Evolutionary conservation across 371 early-diverging fungal species (phyloP).

Genomic region (Parasitella parasitica): DNA sequence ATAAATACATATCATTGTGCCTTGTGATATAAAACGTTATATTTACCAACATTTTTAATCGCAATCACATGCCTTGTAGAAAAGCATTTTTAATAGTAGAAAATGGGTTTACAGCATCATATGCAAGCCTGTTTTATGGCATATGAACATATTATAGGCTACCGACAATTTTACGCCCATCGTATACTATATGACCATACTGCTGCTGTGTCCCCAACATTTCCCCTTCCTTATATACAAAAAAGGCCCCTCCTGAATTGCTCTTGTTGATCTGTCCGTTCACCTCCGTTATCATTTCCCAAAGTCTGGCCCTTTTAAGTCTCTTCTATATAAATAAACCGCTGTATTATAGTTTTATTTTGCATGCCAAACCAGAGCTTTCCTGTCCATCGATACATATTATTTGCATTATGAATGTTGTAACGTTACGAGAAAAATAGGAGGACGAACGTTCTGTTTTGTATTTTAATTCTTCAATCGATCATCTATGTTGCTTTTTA

Average conservation of each 20-base stretch:
- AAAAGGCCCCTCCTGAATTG: slow-evolving; percentile 5
- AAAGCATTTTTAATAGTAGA: not conserved
- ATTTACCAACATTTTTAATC: no score
- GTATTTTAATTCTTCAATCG: not conserved
- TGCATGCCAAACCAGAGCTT: slow-evolving; percentile 12
- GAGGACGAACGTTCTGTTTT: not conserved
- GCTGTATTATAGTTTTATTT: not conserved
- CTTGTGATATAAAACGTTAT: no score
- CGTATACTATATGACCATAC: not conserved
- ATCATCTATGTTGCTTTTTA: not conserved
- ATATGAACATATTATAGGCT: no score
- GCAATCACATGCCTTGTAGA: not conserved
- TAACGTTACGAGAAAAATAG: no score
- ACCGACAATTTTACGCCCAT: not conserved
- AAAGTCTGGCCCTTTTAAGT: slow-evolving; percentile 1
- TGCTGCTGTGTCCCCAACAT: not conserved
- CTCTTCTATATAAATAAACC: slow-evolving; percentile 11
- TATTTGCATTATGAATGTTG: no score
- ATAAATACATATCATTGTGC: no score
- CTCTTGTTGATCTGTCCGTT: slow-evolving; percentile 24
- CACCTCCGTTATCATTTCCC: slow-evolving; percentile 23
- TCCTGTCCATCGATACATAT: slow-evolving; percentile 8
- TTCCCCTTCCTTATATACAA: not conserved
- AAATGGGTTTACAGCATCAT: not conserved
- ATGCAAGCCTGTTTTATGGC: no score